Evolutionary conservation across 225 moss, liverwort and hornwort species (phyloP), one percentile per base, ranked within the genome.

Genomic region (Ulota crispa): DNA sequence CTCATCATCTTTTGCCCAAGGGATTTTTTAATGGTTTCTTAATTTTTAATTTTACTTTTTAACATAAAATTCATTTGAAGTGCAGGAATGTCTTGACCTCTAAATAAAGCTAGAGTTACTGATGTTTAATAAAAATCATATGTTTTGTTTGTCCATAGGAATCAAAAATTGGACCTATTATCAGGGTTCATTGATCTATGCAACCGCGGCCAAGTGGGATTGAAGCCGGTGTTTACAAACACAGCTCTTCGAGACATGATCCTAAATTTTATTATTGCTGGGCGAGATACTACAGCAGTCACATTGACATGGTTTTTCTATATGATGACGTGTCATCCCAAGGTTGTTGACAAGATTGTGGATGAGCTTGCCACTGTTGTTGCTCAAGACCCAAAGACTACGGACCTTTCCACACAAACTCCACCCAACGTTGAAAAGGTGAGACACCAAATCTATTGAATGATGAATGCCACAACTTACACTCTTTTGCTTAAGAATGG

Each of bases 251-350:
- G 89, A n/a, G 91, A 93, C 60, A 85, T 88, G 84, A 84, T 91
- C 30, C 70, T 89, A 19, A 93, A 91, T 55, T 91, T 93, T 64
- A 70, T 93, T 28, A 86, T 93, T 1, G 87, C 88, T 1, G 91
- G 91, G 9, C 81, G 89, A 15, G 91, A 89, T 47, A 87, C 93
- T 2, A 87, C 91, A 0, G 87, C 91, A 0, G 37, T 77, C 24
- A 89, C 91, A 1, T 76, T 88, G 67, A 85, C 80, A 19, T 91
- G 90, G 92, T 91, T 92, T 54, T 89, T 94, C 55, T 91, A 87
- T 52, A 85, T 91, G 80, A 79, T 88, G 78, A 76, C 74, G 20
- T 70, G 78, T 54, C 75, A 92, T 79, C 88, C 91, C 0, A 26
- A 86, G 19, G 79, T 91, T 10, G 89, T 64, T 4, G 27, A 81